Evolutionary conservation across 768 basidiomycete species (phyloP).

Genomic region (Mycena galericulata): DNA sequence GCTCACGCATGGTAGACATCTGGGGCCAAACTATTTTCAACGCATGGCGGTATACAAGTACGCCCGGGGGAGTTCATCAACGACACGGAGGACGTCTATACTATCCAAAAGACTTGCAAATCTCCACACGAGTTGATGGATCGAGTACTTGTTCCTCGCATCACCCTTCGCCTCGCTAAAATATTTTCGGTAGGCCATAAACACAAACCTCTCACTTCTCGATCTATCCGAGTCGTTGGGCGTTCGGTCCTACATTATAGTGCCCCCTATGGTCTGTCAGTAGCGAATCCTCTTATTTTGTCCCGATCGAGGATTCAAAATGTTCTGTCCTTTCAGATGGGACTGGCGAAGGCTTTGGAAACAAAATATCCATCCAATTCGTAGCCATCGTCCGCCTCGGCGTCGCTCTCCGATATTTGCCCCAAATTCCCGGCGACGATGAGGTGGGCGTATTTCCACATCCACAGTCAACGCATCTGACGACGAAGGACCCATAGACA

Average conservation of each 20-base stretch:
- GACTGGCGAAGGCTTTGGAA: constrained; percentile 26
- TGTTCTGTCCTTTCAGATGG: constrained; percentile 8
- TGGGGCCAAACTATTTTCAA: constrained; percentile 27
- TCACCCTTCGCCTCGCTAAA: background rate
- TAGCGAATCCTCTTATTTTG: background rate
- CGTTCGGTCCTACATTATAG: constrained; percentile 26
- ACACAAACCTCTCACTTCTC: constrained; percentile 14
- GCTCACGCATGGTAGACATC: constrained; percentile 6
- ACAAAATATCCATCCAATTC: constrained; percentile 29
- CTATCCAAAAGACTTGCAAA: background rate
- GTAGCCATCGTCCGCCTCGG: constrained; percentile 24
- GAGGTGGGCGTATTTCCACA: background rate
- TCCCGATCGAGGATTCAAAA: background rate
- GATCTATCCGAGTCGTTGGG: constrained; percentile 23
- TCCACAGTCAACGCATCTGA: no score
- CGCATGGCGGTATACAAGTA: constrained; percentile 21
- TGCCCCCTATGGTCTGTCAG: constrained; percentile 31
- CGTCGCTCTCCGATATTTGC: constrained; percentile 14
- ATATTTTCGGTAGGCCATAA: background rate
- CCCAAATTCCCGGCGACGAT: constrained; percentile 4
- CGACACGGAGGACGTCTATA: constrained; percentile 23
- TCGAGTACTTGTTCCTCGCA: background rate
- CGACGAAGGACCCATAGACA: background rate
- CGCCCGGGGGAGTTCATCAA: background rate
- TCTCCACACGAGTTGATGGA: constrained; percentile 20